Conservation (phyloP, 257 asterid genomes). For the Capsicum pubescens region DNA sequence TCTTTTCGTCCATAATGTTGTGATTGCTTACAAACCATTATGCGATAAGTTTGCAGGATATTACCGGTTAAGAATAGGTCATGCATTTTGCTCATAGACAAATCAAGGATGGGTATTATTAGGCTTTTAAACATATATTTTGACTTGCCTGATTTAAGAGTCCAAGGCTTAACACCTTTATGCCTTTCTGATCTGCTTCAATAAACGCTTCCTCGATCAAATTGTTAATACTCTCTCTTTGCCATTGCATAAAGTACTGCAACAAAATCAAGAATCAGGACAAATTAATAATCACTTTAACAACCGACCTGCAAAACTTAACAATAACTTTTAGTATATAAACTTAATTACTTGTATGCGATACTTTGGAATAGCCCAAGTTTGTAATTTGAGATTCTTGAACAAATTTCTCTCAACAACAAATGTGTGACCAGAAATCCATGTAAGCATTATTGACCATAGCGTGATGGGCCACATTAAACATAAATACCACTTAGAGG, state of each 20-base stretch:
- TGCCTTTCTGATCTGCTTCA: conserved; percentile 67
- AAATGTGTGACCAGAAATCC: conserved; percentile 64
- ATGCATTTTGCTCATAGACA: neutral
- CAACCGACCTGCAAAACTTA: neutral
- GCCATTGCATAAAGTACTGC: conserved; percentile 81
- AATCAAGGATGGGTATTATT: neutral
- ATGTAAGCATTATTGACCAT: conserved; percentile 65
- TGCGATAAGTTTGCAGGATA: neutral
- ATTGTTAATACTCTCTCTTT: conserved; percentile 59
- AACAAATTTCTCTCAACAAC: conserved; percentile 71
- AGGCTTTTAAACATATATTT: neutral
- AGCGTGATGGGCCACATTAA: conserved; percentile 84
- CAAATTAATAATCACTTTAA: neutral
- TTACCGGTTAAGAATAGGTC: neutral
- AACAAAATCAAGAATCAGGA: neutral
- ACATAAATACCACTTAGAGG: conserved; percentile 69
- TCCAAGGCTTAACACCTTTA: conserved; percentile 70
- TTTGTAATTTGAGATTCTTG: conserved; percentile 65
- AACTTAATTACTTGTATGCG: conserved; percentile 59
- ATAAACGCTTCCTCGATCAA: conserved; percentile 72
- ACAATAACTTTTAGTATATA: neutral
- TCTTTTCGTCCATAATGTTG: neutral
- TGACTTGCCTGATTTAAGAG: conserved; percentile 69
- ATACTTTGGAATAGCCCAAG: conserved; percentile 84
- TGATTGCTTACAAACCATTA: neutral